phyloP scores from a whole-genome alignment of 1,284 basidiomycete species.

The Cutaneotrichosporon mucoides region DNA sequence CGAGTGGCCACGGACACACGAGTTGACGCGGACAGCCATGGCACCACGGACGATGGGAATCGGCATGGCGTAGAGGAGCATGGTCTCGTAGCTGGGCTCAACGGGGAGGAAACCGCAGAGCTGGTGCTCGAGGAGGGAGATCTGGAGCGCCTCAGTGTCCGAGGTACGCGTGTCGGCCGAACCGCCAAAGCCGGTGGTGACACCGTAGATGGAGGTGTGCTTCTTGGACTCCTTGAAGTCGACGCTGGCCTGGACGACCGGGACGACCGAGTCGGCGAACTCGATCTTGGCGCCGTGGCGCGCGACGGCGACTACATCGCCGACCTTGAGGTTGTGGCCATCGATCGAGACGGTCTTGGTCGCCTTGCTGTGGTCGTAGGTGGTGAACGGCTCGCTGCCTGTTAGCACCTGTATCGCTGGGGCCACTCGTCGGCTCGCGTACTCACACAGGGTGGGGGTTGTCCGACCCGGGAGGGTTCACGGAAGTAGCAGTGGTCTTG shows the following conservation, averaged over 20 bases:
- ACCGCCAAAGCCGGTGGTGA: slow-evolving; percentile 22
- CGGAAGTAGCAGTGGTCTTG: not conserved
- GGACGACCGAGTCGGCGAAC: slow-evolving; percentile 8
- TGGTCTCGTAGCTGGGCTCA: slow-evolving; percentile 16
- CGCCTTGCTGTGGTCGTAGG: slow-evolving; percentile 7
- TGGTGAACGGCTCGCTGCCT: slow-evolving; percentile 15
- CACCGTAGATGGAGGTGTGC: slow-evolving; percentile 22
- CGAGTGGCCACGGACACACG: slow-evolving; percentile 23
- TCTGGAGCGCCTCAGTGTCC: slow-evolving; percentile 21
- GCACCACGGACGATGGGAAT: slow-evolving; percentile 19
- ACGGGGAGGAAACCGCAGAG: slow-evolving; percentile 22
- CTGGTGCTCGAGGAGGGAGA: slow-evolving; percentile 24
- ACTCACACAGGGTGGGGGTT: not conserved
- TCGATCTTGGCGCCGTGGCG: slow-evolving; percentile 15
- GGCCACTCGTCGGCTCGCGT: not conserved
- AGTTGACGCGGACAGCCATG: slow-evolving; percentile 21
- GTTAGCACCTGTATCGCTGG: not conserved
- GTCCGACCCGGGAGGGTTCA: not conserved
- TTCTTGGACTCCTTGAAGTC: slow-evolving; percentile 22
- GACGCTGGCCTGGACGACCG: slow-evolving; percentile 16
- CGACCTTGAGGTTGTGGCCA: slow-evolving; percentile 12
- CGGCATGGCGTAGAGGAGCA: slow-evolving; percentile 20
- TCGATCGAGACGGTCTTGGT: slow-evolving; percentile 15
- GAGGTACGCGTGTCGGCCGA: slow-evolving; percentile 19
- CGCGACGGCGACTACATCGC: slow-evolving; percentile 20